Base-by-base conservation (phyloP, 768 basidiomycete species). In the Amylocystis lapponica region DNA sequence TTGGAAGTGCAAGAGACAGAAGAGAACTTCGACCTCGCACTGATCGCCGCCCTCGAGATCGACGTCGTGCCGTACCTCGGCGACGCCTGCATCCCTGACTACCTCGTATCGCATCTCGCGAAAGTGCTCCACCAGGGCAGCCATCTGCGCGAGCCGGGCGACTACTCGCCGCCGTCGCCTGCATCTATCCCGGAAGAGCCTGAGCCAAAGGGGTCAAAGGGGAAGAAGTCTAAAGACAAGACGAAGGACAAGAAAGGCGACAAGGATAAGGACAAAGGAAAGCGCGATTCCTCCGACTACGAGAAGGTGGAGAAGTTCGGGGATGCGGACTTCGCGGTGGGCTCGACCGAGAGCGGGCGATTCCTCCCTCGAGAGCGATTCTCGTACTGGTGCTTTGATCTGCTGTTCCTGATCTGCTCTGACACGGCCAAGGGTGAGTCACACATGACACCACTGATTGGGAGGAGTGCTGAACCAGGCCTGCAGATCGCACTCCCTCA, bases 301-400 rank as follows among this genome's bases (percentile, higher is more conserved):
- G 49, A 50, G 22, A 53, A 47, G 29, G 17, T 49, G 5, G 45
- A 47, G 14, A 26, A 33, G 33, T 54, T 55, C 73, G 37, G 67
- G 69, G 27, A 48, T 63, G 39, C 65, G 67, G 41, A 62, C 22
- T 59, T 68, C 29, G 66, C 65, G 14, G 50, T 72, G 26, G 87
- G 86, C 11, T 82, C 75, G 26, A 89, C 88, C 2, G 75, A 75
- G 29, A 61, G 65, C 9, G 77, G 76, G 0, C 57, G 65, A 12
- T 59, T 78, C 19, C 66, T 84, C 22, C 83, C 85, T 1, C 68
- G 91, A 29, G 92, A 94, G 59, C 73, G 89, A 7, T 94, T 94
- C 58, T 83, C 87, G 6, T 93, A 89, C 65, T 94, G 91, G 91
- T 92, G 87, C 57, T 83, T 94, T 43, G 91, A 95, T 54, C 65